Conservation (phyloP, 345 rosid species). For the Passiflora organensis region DNA sequence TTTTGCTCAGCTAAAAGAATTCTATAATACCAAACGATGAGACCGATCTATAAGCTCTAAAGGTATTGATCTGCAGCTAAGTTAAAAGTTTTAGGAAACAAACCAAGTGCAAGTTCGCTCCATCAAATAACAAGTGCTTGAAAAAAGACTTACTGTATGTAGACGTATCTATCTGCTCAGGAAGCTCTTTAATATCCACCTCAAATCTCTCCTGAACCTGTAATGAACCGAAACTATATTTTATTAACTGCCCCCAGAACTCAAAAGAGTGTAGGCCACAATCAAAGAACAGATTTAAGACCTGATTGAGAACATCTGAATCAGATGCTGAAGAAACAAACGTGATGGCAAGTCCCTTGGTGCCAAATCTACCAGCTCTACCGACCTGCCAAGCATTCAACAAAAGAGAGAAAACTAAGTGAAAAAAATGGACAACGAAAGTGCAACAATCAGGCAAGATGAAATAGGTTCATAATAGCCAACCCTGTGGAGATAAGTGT, state of each 20-base stretch:
- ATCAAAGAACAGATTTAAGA: too few relatives aligned
- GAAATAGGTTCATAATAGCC: background rate
- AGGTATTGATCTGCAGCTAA: too few relatives aligned
- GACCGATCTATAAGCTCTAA: too few relatives aligned
- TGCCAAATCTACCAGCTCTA: conserved; percentile 98
- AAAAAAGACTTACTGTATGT: conserved; percentile 67
- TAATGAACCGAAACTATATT: conserved; percentile 1
- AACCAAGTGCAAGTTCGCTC: too few relatives aligned
- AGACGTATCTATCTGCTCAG: conserved; percentile 93
- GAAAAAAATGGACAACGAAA: background rate
- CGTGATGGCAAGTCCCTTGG: conserved; percentile 96
- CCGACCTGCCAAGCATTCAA: conserved; percentile 57
- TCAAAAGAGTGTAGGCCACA: too few relatives aligned
- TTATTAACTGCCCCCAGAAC: background rate
- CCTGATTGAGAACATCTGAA: conserved; percentile 95
- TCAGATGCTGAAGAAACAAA: conserved; percentile 90
- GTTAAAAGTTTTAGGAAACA: too few relatives aligned
- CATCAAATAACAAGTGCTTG: too few relatives aligned
- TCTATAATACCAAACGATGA: too few relatives aligned
- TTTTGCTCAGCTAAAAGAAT: too few relatives aligned
- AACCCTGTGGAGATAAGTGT: conserved; percentile 28
- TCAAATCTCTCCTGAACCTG: conserved; percentile 96
- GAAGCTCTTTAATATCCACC: conserved; percentile 94
- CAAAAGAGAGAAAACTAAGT: background rate
- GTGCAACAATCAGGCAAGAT: too few relatives aligned